Evolutionary conservation across 2,329 filamentous ascomycete species (phyloP).

Genomic region (Aschersonia sp.): DNA sequence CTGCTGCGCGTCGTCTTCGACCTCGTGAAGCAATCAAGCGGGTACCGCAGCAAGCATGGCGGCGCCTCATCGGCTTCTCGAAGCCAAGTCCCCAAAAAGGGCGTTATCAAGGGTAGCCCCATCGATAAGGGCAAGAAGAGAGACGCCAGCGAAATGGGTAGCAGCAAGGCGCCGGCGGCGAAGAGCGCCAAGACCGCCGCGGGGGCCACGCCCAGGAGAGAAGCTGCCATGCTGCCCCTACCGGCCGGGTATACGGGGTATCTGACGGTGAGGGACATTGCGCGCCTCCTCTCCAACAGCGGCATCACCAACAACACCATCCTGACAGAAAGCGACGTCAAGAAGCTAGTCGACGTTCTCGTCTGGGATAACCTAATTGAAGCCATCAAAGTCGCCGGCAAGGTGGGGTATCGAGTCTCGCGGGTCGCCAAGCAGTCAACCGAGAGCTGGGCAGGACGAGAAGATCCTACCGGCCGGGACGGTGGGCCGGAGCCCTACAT

Average conservation of each 20-base stretch:
- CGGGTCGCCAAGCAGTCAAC: conserved; percentile 31
- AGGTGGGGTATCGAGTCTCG: conserved; percentile 37
- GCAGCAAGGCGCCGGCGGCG: conserved; percentile 9
- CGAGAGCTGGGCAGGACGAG: conserved; percentile 24
- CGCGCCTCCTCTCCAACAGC: conserved; percentile 53
- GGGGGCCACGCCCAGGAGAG: conserved; percentile 11
- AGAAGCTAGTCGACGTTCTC: conserved; percentile 76
- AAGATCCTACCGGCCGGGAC: conserved; percentile 19
- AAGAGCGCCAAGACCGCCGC: conserved; percentile 12
- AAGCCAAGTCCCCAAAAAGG: conserved; percentile 39
- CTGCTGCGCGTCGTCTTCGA: conserved; percentile 61
- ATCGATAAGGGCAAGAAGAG: conserved; percentile 35
- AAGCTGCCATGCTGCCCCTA: conserved; percentile 32
- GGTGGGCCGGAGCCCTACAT: conserved; percentile 28
- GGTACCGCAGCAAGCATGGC: conserved; percentile 37
- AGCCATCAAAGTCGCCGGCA: conserved; percentile 33
- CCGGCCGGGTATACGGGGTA: conserved; percentile 62
- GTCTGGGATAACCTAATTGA: conserved; percentile 81
- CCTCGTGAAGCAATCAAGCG: conserved; percentile 58
- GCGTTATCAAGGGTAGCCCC: conserved; percentile 33
- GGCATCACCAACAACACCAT: conserved; percentile 61
- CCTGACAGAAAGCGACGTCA: conserved; percentile 59
- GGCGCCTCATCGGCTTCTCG: conserved; percentile 12
- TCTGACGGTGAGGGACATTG: conserved; percentile 67
- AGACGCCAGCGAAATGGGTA: conserved; percentile 24